Evolutionary conservation across 1,284 basidiomycete genomes (phyloP).

Genomic region (Phylloporus sp.): DNA sequence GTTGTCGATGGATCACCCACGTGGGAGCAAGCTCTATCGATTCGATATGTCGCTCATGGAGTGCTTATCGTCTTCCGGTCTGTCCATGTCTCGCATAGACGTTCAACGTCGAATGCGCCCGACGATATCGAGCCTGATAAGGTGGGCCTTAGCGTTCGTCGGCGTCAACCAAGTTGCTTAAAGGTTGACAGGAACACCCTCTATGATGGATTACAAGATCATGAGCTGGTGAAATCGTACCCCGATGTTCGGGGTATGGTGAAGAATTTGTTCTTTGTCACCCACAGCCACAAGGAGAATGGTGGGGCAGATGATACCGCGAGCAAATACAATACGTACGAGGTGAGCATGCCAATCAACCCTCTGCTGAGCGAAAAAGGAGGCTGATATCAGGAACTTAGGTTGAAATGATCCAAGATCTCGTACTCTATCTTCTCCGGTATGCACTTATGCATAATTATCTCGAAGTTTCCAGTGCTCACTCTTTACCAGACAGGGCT

Average conservation of each 20-base stretch:
- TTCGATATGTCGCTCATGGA: conserved; percentile 72
- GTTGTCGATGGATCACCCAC: conserved; percentile 56
- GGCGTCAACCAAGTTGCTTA: neutral
- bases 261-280: conserved; percentile 63
- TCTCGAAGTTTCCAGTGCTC: neutral
- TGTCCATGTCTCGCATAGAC: conserved; percentile 61
- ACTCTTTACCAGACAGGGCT: conserved; percentile 50
- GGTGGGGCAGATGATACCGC: conserved; percentile 57
- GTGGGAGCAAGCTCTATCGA: conserved; percentile 51
- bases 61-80: conserved; percentile 50
- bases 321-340: conserved; percentile 67
- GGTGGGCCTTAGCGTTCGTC: conserved; percentile 37
- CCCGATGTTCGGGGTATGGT: conserved; percentile 58
- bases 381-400: conserved; percentile 27
- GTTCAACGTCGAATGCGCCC: conserved; percentile 69
- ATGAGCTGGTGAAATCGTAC: conserved; percentile 53
- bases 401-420: conserved; percentile 72
- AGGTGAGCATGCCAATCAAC: conserved; percentile 51
- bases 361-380: neutral
- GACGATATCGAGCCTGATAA: conserved; percentile 51
- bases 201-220: conserved; percentile 62
- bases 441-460: conserved; percentile 32
- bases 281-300: conserved; percentile 58
- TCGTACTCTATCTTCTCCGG: conserved; percentile 69
- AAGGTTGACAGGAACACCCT: conserved; percentile 50